Conservation (phyloP, 441 rosid genomes). For the Gossypium schwendimanii region DNA sequence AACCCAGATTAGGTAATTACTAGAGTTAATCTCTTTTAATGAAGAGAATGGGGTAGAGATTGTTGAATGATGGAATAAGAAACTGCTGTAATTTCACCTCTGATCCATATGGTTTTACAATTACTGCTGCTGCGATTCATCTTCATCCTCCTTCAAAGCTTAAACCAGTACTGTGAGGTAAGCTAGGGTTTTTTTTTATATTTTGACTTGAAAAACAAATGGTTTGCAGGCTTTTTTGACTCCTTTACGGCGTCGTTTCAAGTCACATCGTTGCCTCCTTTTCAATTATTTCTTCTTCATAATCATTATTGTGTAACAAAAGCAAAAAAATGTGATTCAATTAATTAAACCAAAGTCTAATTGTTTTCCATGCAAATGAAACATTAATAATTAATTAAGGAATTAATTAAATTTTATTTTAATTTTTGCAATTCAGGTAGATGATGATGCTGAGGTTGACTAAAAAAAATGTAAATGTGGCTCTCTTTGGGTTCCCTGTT, state of each 20-base stretch:
- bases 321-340: conserved; percentile 5
- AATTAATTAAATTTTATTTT: no score
- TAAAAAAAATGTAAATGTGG: background rate
- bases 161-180: background rate
- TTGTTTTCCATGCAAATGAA: conserved; percentile 6
- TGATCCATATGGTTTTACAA: no score
- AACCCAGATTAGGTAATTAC: no score
- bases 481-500: background rate
- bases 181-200: conserved; percentile 21
- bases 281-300: background rate
- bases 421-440: background rate
- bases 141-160: background rate
- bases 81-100: no score
- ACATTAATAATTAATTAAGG: background rate
- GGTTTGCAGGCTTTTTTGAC: conserved; percentile 28
- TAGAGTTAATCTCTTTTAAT: no score
- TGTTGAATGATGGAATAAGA: no score
- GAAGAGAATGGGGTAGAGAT: no score
- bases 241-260: background rate
- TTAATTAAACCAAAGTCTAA: background rate
- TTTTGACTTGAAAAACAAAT: conserved; percentile 4
- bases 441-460: conserved; percentile 28
- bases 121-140: background rate
- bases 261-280: background rate
- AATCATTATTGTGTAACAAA: background rate